A percentile compares a stretch with the other conserved stretches of the same genome.
These are phyloP conservation scores for Hypoxylon lenormandii DNA, from an alignment of 495 filamentous ascomycete species.

Conservation along the genomic window DNA sequence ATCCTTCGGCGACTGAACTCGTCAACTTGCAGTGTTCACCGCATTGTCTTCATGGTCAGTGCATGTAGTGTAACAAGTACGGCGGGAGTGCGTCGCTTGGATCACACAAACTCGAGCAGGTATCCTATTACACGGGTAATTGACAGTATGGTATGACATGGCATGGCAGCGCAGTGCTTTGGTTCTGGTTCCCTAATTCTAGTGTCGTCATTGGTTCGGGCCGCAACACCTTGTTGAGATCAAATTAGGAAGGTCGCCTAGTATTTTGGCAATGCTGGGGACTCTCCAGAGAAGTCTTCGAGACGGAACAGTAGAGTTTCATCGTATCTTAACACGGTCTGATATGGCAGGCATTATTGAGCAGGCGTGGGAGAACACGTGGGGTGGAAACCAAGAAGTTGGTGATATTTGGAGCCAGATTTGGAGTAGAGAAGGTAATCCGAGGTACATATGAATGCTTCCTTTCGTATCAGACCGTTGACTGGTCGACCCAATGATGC, in stretches of 20 bases:
- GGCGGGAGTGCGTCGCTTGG: constrained; percentile 15
- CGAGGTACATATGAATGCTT: constrained; percentile 9
- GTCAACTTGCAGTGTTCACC: constrained; percentile 11
- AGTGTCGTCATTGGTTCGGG: constrained; percentile 28
- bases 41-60: constrained; percentile 17
- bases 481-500: constrained; percentile 10
- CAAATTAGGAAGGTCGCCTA: constrained; percentile 41
- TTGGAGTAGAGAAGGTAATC: constrained; percentile 12
- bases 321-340: constrained; percentile 29
- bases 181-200: constrained; percentile 7
- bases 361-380: constrained; percentile 38
- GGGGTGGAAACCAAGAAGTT: constrained; percentile 20
- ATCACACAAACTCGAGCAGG: constrained; percentile 13
- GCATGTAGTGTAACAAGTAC: constrained; percentile 13
- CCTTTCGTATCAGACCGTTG: constrained; percentile 36
- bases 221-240: constrained; percentile 22
- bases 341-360: constrained; percentile 29
- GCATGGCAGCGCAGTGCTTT: constrained; percentile 2
- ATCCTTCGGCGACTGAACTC: not conserved
- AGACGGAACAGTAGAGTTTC: constrained; percentile 24
- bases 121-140: constrained; percentile 3
- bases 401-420: constrained; percentile 19
- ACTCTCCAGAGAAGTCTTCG: constrained; percentile 11
- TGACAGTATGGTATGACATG: constrained; percentile 8
- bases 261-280: not conserved